Evolutionary conservation across 208 protist genomes (phyloP).

Genomic region (Leishmania guyanensis): DNA sequence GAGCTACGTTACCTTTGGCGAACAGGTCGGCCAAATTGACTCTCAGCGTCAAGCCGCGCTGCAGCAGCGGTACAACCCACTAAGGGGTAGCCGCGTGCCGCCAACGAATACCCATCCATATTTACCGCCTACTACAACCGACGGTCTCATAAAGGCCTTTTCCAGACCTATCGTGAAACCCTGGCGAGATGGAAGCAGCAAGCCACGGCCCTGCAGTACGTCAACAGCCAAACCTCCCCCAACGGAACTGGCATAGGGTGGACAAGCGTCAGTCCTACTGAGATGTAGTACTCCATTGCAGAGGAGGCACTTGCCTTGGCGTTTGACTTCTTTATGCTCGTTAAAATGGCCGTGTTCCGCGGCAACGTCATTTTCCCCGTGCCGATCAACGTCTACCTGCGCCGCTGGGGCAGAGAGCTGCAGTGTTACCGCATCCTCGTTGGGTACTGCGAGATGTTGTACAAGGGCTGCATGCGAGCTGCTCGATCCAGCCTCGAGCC

Average conservation of each 20-base stretch:
- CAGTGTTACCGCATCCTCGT: slow-evolving; percentile 20
- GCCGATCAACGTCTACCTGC: slow-evolving; percentile 24
- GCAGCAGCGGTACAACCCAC: slow-evolving; percentile 9
- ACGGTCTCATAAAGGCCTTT: neutral
- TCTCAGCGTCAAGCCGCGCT: slow-evolving; percentile 13
- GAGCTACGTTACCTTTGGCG: slow-evolving; percentile 18
- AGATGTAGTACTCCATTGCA: slow-evolving; percentile 21
- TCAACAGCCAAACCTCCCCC: neutral
- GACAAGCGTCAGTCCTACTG: neutral
- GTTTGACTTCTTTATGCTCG: slow-evolving; percentile 33
- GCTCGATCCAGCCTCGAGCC: neutral
- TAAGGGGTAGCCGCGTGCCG: neutral
- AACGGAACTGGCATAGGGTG: neutral
- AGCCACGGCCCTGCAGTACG: neutral
- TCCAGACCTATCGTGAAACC: neutral
- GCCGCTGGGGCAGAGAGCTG: slow-evolving; percentile 23
- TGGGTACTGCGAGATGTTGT: slow-evolving; percentile 26
- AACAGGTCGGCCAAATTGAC: slow-evolving; percentile 10
- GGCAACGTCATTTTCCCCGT: slow-evolving; percentile 14
- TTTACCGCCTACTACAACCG: slow-evolving; percentile 25
- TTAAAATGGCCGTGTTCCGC: slow-evolving; percentile 27
- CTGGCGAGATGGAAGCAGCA: neutral
- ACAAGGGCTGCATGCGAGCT: slow-evolving; percentile 19
- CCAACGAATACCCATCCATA: slow-evolving; percentile 2
- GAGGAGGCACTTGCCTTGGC: slow-evolving; percentile 22